These are phyloP conservation scores for Zygoascus meyerae DNA, from an alignment of 1,139 yeast genomes.

Conservation along the genomic window DNA sequence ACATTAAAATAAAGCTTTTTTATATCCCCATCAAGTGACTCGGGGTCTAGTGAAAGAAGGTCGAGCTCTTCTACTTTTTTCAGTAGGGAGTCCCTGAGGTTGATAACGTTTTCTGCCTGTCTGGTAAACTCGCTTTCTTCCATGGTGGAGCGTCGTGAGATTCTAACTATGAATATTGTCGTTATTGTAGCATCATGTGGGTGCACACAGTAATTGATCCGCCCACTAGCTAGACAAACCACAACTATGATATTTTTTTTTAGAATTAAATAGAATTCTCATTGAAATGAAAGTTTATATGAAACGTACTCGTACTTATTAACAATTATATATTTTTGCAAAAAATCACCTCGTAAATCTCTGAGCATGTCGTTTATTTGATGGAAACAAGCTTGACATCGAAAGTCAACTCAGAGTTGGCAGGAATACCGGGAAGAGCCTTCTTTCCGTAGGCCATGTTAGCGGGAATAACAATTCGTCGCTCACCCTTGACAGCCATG, in stretches of 20 bases:
- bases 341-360: neutral
- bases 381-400: conserved; percentile 91
- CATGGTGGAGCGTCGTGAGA: neutral
- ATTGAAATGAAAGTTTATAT: neutral
- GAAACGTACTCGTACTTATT: neutral
- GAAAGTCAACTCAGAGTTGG: conserved; percentile 91
- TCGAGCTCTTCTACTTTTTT: conserved; percentile 19
- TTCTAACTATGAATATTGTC: too few species aligned
- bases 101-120: conserved; percentile 21
- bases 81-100: conserved; percentile 21
- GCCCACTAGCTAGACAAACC: too few species aligned
- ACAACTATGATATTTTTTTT: too few species aligned
- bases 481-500: conserved; percentile 98
- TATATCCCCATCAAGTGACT: conserved; percentile 17
- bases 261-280: neutral
- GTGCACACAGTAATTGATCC: too few species aligned
- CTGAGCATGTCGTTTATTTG: conserved; percentile 45
- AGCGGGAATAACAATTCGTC: conserved; percentile 94
- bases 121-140: conserved; percentile 3
- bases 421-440: conserved; percentile 93
- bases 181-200: too few species aligned
- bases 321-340: neutral
- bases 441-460: conserved; percentile 95
- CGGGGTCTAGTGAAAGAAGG: conserved; percentile 14
- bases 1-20: conserved; percentile 18